Percentiles rank a stretch among this genome's conserved stretches.
phyloP scores from a whole-genome alignment of 2,329 filamentous ascomycete genomes.

The Trichophyton simii region DNA sequence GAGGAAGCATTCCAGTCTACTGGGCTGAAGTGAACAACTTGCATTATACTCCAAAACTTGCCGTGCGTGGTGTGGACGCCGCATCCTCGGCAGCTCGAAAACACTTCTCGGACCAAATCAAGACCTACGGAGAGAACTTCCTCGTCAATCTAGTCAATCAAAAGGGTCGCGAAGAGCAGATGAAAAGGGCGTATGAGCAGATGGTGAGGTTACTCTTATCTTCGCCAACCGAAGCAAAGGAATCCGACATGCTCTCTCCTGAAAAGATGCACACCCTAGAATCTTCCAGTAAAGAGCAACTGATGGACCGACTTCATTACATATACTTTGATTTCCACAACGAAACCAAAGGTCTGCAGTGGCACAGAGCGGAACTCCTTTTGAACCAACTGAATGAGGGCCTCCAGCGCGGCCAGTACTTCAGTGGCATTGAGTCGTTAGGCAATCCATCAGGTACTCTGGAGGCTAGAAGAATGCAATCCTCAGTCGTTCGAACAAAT shows the following conservation, averaged over 20 bases:
- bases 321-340: slow-evolving; percentile 98
- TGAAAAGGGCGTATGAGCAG: slow-evolving; percentile 90
- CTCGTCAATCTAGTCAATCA: slow-evolving; percentile 96
- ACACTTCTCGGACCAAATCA: slow-evolving; percentile 90
- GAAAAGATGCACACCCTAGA: slow-evolving; percentile 78
- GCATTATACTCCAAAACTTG: slow-evolving; percentile 79
- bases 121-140: slow-evolving; percentile 89
- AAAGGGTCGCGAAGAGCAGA: slow-evolving; percentile 73
- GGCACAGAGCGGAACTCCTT: slow-evolving; percentile 80
- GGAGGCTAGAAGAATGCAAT: slow-evolving; percentile 70
- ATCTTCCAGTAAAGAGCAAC: slow-evolving; percentile 43
- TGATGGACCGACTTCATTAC: slow-evolving; percentile 81
- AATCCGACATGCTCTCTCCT: slow-evolving; percentile 52
- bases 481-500: slow-evolving; percentile 86
- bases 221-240: slow-evolving; percentile 51
- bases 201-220: slow-evolving; percentile 67
- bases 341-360: slow-evolving; percentile 88
- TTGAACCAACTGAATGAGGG: slow-evolving; percentile 69
- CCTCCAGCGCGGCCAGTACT: slow-evolving; percentile 72
- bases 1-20: slow-evolving; percentile 88
- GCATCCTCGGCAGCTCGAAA: slow-evolving; percentile 65
- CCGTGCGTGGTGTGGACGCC: slow-evolving; percentile 72
- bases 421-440: slow-evolving; percentile 78
- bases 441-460: slow-evolving; percentile 56
- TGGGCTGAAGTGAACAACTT: slow-evolving; percentile 95